Base-by-base conservation (phyloP, 2,329 filamentous ascomycete species). In the Exophiala spinifera region DNA sequence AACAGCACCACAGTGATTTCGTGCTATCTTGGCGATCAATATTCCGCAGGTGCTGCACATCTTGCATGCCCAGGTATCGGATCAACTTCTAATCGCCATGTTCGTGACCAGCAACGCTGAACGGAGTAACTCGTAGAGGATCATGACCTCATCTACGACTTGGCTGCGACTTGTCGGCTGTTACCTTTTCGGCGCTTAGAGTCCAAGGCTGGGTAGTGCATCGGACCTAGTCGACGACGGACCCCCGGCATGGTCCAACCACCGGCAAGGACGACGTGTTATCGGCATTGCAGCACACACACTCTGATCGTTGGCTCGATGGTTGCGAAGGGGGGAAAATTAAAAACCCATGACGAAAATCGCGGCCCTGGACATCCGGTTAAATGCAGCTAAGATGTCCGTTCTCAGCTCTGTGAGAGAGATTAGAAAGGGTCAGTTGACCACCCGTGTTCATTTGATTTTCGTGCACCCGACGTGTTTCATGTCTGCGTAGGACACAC, bases 361-460 rank as follows among this genome's bases (percentile, higher is more conserved):
- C 6, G n/a, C n/a, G 39, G 14, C n/a, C 17, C 2, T 11, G 39
- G 20, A 44, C 46, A 34, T n/a, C n/a, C n/a, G n/a, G n/a, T n/a
- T n/a, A n/a, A n/a, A n/a, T n/a, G n/a, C n/a, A n/a, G n/a, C n/a
- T n/a, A n/a, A n/a, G n/a, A n/a, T n/a, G n/a, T n/a, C n/a, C n/a
- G n/a, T n/a, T n/a, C n/a, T n/a, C n/a, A n/a, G n/a, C n/a, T n/a
- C n/a, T n/a, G 19, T 19, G 19, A 33, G 6, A 42, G 47, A 46
- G 52, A 55, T 55, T 55, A 44, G 21, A 44, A 37, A 51, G 53
- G 56, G 49, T 59, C 56, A 59, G 48, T 59, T 59, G 56, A 59
- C 53, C 56, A 46, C 21, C 20, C 4, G 15, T 37, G 13, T 40
- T 44, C 49, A 25, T 21, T 28, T 47, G 31, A 46, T 54, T 53